Base-by-base conservation (phyloP, 148 eudicot genomes). In the Pouteria glomerata region DNA sequence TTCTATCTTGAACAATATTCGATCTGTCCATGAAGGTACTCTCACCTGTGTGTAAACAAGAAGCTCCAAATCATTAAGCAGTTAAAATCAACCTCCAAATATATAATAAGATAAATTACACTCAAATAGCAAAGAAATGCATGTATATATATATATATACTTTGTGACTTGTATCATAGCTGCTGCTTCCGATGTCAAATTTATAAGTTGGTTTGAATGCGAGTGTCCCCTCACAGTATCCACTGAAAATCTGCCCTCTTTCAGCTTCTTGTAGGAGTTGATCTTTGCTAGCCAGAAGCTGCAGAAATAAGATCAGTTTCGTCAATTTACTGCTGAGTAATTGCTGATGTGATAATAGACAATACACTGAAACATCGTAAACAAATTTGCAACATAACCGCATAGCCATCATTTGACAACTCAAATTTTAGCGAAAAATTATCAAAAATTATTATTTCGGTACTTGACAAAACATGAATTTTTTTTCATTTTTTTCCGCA, bases 21-120 rank as follows among this genome's bases (percentile, higher is more conserved):
- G 73, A 63, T 85, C 88, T 15, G 88, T 85, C 88, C 88, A 85
- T 2, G 88, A 82, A 53, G 88, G 88, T 26, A 81, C 88, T 70
- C 88, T 79, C 56, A 77, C 80, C 88, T 84, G 72, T 30, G 41
- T 45, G 16, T 23, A 4, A 21, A 23, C 7, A 29, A 45, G 33
- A 29, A 53, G 19, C n/a, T n/a, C n/a, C 73, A 19, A 4, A 23
- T 12, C 26, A 65, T 10, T 53, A 3, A 26, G 26, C 14, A 27
- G 30, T 58, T 14, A 37, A 3, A n/a, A 7, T 7, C 6, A 52
- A n/a, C 3, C 57, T 23, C 8, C 2, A n/a, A n/a, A n/a, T n/a
- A n/a, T n/a, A n/a, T n/a, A n/a, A n/a, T n/a, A n/a, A n/a, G n/a
- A n/a, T n/a, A n/a, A n/a, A n/a, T n/a, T n/a, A n/a, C n/a, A n/a